Base-by-base conservation (phyloP, 2,329 filamentous ascomycete species). In the Rasamsonia emersonii region DNA sequence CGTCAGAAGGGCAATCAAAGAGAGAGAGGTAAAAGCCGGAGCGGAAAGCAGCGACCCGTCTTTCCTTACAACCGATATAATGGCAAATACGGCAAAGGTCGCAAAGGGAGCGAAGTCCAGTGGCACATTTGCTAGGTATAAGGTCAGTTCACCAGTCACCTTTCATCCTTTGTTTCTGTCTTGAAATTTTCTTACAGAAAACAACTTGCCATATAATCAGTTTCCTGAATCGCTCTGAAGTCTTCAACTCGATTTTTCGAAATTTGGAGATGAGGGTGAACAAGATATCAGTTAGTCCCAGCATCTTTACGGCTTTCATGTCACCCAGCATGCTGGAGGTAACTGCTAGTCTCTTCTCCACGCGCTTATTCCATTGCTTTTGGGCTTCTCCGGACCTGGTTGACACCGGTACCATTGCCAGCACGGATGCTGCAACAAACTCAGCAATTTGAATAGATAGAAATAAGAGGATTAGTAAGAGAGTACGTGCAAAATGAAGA, bases 251-350 rank as follows among this genome's bases (percentile, higher is more conserved):
- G 11, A 55, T 45, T 6, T 56, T 34, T 6, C 64, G 54, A 4
- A 67, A 41, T 3, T 43, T 48, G 26, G 64, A 55, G 4, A 67
- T 46, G 7, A 50, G 50, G 4, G 44, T 49, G 32, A 56, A 52
- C 5, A 67, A 39, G 3, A 56, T 56, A 8, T 60, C 49, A 15
- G 57, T 61, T 4, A 73, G 46, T 0, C 68, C 69, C 1, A 65
- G 55, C 31, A 71, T 61, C 39, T 71, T 72, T 34, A 72, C 55
- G n/a, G 61, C 62, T 41, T 70, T 71, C 40, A 61, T 29, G 44
- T 54, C 33, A 50, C 39, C 16, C 54, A 50, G 15, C 50, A 61
- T 27, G 47, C 53, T 49, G 19, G 30, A 24, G 15, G 10, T 21
- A 13, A 25, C 24, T 9, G 33, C 23, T 5, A 35, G 4, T 18